A percentile compares a stretch with the other conserved stretches of the same genome.
phyloP scores from a whole-genome alignment of 2,329 filamentous ascomycete genomes.

The Aurifilum marmelostoma region DNA sequence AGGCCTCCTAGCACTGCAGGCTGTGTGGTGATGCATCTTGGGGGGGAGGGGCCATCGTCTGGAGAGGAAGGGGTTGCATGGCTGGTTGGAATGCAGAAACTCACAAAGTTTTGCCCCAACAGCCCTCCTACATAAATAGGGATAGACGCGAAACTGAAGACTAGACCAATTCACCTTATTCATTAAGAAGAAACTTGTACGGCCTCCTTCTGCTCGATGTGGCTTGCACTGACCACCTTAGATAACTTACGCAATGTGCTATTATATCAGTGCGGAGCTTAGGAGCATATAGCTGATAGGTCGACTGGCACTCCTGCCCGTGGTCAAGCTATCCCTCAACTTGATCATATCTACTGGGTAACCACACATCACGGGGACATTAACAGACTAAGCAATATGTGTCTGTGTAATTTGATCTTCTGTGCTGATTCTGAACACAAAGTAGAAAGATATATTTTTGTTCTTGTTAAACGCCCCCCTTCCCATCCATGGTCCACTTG shows the following conservation, averaged over 20 bases:
- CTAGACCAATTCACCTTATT: neutral
- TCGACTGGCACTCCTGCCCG: too few species aligned
- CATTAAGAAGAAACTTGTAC: neutral
- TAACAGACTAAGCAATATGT: too few species aligned
- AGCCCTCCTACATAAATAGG: neutral
- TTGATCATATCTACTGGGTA: too few species aligned
- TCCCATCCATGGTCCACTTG: neutral
- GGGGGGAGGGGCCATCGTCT: neutral
- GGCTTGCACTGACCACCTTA: neutral
- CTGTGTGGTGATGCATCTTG: neutral
- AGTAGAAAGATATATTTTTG: too few species aligned
- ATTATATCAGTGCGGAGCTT: too few species aligned
- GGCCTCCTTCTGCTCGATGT: neutral
- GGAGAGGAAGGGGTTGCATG: neutral
- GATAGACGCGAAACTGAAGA: neutral
- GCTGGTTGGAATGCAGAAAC: neutral
- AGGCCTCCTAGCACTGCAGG: neutral
- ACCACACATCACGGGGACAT: too few species aligned
- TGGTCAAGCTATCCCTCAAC: too few species aligned
- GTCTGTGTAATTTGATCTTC: too few species aligned
- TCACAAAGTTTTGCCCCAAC: neutral
- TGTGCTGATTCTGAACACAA: too few species aligned
- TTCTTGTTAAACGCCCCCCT: constrained; percentile 17
- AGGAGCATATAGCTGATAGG: too few species aligned
- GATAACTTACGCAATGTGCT: too few species aligned